Evolutionary conservation across 75 land plant species (phyloP).

Genomic region (Azolla pinnata): DNA sequence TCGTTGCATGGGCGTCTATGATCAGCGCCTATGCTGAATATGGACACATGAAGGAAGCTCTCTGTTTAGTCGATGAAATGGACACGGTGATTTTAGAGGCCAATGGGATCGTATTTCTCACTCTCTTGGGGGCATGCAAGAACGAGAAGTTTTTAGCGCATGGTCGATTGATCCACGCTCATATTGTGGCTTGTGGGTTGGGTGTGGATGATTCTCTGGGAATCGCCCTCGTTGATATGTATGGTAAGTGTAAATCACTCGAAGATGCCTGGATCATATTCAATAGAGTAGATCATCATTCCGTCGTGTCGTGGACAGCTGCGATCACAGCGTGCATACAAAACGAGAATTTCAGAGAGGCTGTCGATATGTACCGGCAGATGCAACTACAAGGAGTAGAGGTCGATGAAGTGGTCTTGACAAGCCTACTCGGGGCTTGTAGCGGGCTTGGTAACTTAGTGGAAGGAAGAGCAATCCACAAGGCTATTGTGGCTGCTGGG

Average conservation of each 20-base stretch:
- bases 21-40: no score
- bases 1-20: no score
- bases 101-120: no score
- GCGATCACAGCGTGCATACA: constrained; percentile 51
- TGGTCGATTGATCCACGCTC: no score
- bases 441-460: constrained; percentile 16
- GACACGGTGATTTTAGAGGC: no score
- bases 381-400: constrained; percentile 28
- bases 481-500: constrained; percentile 20
- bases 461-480: constrained; percentile 18
- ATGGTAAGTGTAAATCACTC: constrained; percentile 2
- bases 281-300: background rate
- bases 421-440: constrained; percentile 36
- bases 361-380: constrained; percentile 21
- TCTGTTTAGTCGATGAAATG: no score
- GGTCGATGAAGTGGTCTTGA: constrained; percentile 42
- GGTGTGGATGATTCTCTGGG: no score
- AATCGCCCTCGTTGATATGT: no score
- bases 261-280: constrained; percentile 4
- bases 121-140: no score
- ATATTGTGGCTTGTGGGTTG: no score
- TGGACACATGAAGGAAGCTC: no score
- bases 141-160: no score
- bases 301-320: constrained; percentile 46
- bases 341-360: constrained; percentile 29